Evolutionary conservation across 306 rosid genomes (phyloP).

Genomic region (Begonia fuchsioides): DNA sequence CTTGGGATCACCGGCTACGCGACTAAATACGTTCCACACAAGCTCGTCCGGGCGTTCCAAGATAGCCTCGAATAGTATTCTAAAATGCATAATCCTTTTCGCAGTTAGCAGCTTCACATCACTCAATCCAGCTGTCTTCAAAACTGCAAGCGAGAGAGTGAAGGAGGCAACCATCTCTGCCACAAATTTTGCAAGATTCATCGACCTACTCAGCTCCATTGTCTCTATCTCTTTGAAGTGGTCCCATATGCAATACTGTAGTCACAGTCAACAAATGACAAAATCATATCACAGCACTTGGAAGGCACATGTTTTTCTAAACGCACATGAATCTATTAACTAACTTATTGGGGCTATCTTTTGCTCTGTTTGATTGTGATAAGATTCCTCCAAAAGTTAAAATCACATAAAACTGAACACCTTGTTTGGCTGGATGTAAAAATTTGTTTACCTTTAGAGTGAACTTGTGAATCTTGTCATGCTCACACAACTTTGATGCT

Average conservation of each 20-base stretch:
- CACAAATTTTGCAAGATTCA: conserved; percentile 70
- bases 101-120: conserved; percentile 50
- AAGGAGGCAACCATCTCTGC: conserved; percentile 75
- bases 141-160: conserved; percentile 59
- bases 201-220: conserved; percentile 54
- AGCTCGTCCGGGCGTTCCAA: conserved; percentile 42
- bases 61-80: conserved; percentile 68
- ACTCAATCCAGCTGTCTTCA: conserved; percentile 55
- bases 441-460: conserved; percentile 57
- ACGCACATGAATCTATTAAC: too few species aligned
- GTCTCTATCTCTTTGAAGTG: conserved; percentile 73
- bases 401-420: not conserved
- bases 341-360: too few species aligned
- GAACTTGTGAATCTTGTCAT: conserved; percentile 88
- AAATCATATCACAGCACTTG: too few species aligned
- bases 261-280: too few species aligned
- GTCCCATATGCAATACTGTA: conserved; percentile 87
- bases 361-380: too few species aligned
- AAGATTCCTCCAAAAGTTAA: too few species aligned
- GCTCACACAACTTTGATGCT: conserved; percentile 80
- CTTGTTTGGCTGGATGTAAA: too few species aligned
- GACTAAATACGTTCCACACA: conserved; percentile 71
- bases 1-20: conserved; percentile 55
- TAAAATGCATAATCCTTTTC: conserved; percentile 68
- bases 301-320: too few species aligned